Evolutionary conservation across 2,329 filamentous ascomycete genomes (phyloP), one percentile per base, ranked within the genome.

Genomic region (Aspergillus sp.): DNA sequence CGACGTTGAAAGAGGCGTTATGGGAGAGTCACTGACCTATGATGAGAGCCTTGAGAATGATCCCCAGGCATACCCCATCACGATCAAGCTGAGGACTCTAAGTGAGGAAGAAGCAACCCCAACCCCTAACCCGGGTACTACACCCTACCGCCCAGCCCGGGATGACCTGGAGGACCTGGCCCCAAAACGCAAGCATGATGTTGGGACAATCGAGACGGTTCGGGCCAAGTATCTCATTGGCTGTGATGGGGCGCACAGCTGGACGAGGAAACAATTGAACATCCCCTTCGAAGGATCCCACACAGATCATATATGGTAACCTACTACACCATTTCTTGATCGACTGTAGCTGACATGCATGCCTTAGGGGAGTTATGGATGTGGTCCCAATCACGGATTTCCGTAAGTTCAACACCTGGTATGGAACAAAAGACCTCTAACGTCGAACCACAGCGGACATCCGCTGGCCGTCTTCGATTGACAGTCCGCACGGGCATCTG

Each of bases 201-300:
- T 55, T 67, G 68, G 30, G 78, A 80, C 74, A 3, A 28, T 66
- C 64, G 60, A 58, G 73, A 72, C 47, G 1, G 74, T 87, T 1
- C 80, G 76, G 47, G 80, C 82, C 4, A 87, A 87, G 69, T 90
- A 89, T 61, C 78, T 90, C 41, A 79, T 91, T 3, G 88, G 88
- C 1, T 86, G 84, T 45, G 88, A 90, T 64, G 87, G 87, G 0
- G 87, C 87, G 0, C 86, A 87, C 66, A 86, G 82, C 56, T 89
- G 86, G 85, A 85, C 84, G 0, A 77, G 87, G 45, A 78, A 80
- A 57, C 78, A 84, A 55, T 75, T 89, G 1, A 84, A 84, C 0
- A 81, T 84, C 32, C 76, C 82, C 54, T 78, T 87, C 55, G 76
- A 83, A 47, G 85, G 85, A 15, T 84, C 87, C 57, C 79, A 80